A percentile compares a stretch with the other conserved stretches of the same genome.
These are phyloP conservation scores for Botrytis aclada DNA, from an alignment of 2,329 filamentous ascomycete genomes.

Conservation along the genomic window DNA sequence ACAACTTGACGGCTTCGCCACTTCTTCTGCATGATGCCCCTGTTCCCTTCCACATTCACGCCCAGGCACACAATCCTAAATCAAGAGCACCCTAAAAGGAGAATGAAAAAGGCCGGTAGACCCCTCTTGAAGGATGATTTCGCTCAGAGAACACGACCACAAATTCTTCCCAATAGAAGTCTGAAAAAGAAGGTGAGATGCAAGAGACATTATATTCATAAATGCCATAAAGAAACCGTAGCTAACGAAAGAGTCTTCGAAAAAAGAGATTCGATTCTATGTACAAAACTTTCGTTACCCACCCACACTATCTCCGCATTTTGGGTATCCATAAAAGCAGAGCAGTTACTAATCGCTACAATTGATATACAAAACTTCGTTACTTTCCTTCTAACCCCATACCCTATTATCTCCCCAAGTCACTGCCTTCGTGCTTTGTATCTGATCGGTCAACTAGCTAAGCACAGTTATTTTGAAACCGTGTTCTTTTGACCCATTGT, in stretches of 20 bases:
- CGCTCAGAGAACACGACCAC: not conserved
- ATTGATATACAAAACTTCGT: constrained; percentile 20
- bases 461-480: not conserved
- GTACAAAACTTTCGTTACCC: not conserved
- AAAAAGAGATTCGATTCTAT: constrained; percentile 2
- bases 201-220: not conserved
- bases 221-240: not conserved
- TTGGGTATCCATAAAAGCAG: constrained; percentile 11
- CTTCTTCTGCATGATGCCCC: not conserved
- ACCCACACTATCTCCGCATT: not conserved
- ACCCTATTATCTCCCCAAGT: not conserved
- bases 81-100: not conserved
- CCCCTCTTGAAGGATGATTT: not conserved
- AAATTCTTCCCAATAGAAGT: not conserved
- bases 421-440: not conserved
- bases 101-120: too few species aligned
- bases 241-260: not conserved
- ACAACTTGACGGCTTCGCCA: not conserved
- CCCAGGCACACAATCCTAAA: not conserved
- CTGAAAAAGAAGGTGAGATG: not conserved
- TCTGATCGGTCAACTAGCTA: not conserved
- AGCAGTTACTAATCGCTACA: constrained; percentile 14
- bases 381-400: not conserved
- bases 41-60: not conserved
- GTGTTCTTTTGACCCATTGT: not conserved